phyloP scores from a whole-genome alignment of 2,329 filamentous ascomycete genomes.

The Colletotrichum tabaci region DNA sequence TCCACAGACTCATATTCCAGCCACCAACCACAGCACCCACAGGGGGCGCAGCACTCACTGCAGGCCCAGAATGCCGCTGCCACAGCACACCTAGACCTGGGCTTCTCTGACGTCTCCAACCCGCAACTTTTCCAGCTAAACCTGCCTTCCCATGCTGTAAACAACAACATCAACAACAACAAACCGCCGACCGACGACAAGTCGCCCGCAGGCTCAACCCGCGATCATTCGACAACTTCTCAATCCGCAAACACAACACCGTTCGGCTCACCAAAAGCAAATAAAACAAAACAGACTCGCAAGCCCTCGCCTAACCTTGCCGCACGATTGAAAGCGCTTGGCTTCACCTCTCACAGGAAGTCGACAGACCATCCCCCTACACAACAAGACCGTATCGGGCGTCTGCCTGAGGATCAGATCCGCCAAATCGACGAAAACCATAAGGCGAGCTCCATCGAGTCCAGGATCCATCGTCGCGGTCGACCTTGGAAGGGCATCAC shows the following conservation, averaged over 20 bases:
- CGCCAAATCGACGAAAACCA: conserved; percentile 79
- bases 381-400: conserved; percentile 69
- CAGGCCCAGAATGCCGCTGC: conserved; percentile 23
- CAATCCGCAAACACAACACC: conserved; percentile 38
- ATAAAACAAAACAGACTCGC: conserved; percentile 56
- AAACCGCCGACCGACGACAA: conserved; percentile 26
- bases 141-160: conserved; percentile 35
- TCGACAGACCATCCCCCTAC: conserved; percentile 46
- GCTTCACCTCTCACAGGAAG: conserved; percentile 66
- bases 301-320: conserved; percentile 76
- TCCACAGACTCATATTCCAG: conserved; percentile 4
- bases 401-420: conserved; percentile 79
- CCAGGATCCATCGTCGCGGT: conserved; percentile 75
- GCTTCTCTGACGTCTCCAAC: conserved; percentile 59
- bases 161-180: conserved; percentile 45
- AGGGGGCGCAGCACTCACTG: conserved; percentile 17
- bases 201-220: conserved; percentile 9
- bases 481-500: conserved; percentile 80
- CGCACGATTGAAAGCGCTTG: conserved; percentile 75
- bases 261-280: conserved; percentile 47
- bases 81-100: conserved; percentile 48
- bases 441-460: conserved; percentile 65
- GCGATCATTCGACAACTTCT: conserved; percentile 11
- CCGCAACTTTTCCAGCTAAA: conserved; percentile 56
- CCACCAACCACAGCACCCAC: conserved; percentile 32